These are phyloP conservation scores for Lentinula guzmanii DNA, from an alignment of 768 basidiomycete species.

Conservation along the genomic window DNA sequence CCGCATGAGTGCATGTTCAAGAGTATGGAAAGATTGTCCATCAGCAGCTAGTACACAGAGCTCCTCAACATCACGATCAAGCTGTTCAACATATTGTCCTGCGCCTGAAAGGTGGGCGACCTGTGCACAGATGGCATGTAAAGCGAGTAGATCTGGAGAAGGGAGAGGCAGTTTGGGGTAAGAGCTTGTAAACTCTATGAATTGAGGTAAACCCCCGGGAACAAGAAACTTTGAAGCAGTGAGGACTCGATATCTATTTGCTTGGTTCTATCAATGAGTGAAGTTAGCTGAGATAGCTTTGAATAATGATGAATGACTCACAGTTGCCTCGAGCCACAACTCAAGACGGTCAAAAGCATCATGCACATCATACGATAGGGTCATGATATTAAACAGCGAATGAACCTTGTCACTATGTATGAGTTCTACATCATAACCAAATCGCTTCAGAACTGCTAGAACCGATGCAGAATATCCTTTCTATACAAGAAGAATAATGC, in stretches of 20 bases:
- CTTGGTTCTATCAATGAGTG: too few relatives aligned
- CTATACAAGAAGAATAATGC: slow-evolving; percentile 6
- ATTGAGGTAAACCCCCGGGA: too few relatives aligned
- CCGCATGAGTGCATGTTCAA: too few relatives aligned
- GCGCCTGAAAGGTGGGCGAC: slow-evolving; percentile 35
- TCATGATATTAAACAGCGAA: slow-evolving; percentile 26
- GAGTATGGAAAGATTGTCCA: slow-evolving; percentile 4
- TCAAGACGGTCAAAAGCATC: slow-evolving; percentile 17
- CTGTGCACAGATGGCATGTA: slow-evolving; percentile 34
- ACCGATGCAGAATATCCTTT: slow-evolving; percentile 17
- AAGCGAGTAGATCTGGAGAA: slow-evolving; percentile 20
- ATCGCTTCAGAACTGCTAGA: slow-evolving; percentile 19
- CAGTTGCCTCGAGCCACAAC: slow-evolving; percentile 26
- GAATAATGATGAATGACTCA: not conserved
- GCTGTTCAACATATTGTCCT: slow-evolving; percentile 23
- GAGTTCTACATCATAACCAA: slow-evolving; percentile 18
- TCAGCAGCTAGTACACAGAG: slow-evolving; percentile 11
- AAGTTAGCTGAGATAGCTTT: too few relatives aligned
- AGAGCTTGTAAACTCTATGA: slow-evolving; percentile 17
- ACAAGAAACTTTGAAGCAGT: too few relatives aligned
- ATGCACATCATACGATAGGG: slow-evolving; percentile 16
- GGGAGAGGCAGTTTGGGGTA: slow-evolving; percentile 24
- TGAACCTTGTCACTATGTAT: slow-evolving; percentile 16
- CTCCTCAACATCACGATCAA: slow-evolving; percentile 18
- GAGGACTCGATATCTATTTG: too few relatives aligned